Evolutionary conservation across 2,329 filamentous ascomycete genomes (phyloP), one percentile per base, ranked within the genome.

Genomic region (Cordyceps tenuipes): DNA sequence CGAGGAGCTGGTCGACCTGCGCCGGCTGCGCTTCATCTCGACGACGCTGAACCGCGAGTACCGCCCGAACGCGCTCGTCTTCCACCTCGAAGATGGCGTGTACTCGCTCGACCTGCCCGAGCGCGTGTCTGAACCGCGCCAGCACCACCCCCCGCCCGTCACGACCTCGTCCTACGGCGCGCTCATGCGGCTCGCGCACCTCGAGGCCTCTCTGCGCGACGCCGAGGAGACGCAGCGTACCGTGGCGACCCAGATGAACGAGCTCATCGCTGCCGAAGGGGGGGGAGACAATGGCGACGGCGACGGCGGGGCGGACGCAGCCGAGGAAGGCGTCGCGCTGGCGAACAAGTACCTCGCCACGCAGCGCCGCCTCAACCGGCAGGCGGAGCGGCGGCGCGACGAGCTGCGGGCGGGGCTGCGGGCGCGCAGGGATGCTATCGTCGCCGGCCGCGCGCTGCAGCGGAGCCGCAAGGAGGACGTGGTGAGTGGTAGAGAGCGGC

Each of bases 171-270:
- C 91, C 0, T 97, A 96, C 71, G 91, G 91, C 68, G 85, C 89
- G 2, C 78, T 97, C 21, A 93, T 97, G 86, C 87, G 89, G 62
- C 79, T 97, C 12, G 87, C 90, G 6, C 96, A 92, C 61, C 79
- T 97, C 17, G 91, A 96, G 63, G 90, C 89, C 69, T 96, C 91
- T 59, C 90, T 97, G 26, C 91, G 95, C 69, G 93, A 97, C 72
- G 91, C 91, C 1, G 76, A 96, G 10, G 83, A 86, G 1, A 95
- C 90, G 0, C 85, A 89, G 15, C 84, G 89, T 62, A 80, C 81
- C 57, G 79, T 97, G 9, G 85, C 90, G 52, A 75, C 80, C n/a
- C 90, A 96, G 64, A 95, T 97, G 64, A 89, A 89, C 64, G 70
- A 77, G 0, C 73, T 85, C 0, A 72, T 86, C 5, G 70, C 75